phyloP scores from a whole-genome alignment of 1,139 yeast genomes.

The Saccharomycopsis hybrid region DNA sequence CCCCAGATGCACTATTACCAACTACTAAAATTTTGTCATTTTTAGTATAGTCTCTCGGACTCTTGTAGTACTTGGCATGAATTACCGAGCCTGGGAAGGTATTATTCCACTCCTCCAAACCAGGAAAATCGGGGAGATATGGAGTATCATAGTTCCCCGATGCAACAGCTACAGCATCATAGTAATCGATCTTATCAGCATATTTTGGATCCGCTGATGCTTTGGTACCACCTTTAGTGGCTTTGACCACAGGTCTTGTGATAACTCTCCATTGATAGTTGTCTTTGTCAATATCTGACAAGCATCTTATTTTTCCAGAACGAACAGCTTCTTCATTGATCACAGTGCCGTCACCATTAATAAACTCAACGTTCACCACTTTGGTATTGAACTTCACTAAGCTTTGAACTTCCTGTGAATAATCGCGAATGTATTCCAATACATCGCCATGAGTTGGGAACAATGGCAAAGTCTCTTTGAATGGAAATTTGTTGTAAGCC shows the following conservation, averaged over 20 bases:
- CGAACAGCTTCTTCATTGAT: not conserved
- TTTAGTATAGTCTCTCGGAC: constrained; percentile 36
- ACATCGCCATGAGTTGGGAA: constrained; percentile 49
- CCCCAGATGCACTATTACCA: constrained; percentile 60
- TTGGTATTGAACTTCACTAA: constrained; percentile 34
- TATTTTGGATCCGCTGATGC: constrained; percentile 14
- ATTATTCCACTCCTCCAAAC: constrained; percentile 44
- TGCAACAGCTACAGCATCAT: constrained; percentile 53
- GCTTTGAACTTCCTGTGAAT: constrained; percentile 6
- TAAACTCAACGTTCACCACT: constrained; percentile 31
- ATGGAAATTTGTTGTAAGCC: constrained; percentile 48
- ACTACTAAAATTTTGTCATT: constrained; percentile 42
- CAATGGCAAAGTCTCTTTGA: constrained; percentile 37
- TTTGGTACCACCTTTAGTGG: constrained; percentile 28
- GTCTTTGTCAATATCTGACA: constrained; percentile 22
- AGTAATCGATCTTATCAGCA: constrained; percentile 27
- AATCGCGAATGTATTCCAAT: constrained; percentile 34
- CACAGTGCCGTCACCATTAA: not conserved
- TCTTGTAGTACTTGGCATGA: constrained; percentile 57
- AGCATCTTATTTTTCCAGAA: not conserved
- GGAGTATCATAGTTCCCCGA: constrained; percentile 56
- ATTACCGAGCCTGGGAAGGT: constrained; percentile 41
- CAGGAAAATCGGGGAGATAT: constrained; percentile 46
- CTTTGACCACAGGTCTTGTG: constrained; percentile 29
- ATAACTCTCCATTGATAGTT: constrained; percentile 36